phyloP scores from a whole-genome alignment of 1,139 yeast species.

The Kodamaea sp. region DNA sequence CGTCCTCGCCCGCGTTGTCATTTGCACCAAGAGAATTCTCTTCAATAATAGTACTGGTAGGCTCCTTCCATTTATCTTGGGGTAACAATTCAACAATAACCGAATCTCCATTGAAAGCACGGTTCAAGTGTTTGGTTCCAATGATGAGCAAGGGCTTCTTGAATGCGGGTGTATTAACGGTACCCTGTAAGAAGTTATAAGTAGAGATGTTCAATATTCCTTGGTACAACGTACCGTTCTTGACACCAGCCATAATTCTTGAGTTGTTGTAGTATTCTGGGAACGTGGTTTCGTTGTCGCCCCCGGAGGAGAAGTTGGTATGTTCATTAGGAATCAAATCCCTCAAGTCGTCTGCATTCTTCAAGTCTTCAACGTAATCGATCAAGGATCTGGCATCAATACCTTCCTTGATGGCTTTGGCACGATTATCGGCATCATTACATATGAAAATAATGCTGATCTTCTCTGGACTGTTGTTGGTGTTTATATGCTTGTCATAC shows the following conservation, averaged over 20 bases:
- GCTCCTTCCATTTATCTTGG: constrained; percentile 83
- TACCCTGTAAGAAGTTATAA: constrained; percentile 87
- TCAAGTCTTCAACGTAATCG: constrained; percentile 69
- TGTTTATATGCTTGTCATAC: constrained; percentile 66
- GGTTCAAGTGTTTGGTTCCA: constrained; percentile 82
- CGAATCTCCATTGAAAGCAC: constrained; percentile 89
- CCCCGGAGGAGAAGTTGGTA: constrained; percentile 22
- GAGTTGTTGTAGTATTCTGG: constrained; percentile 81
- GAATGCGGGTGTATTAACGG: constrained; percentile 70
- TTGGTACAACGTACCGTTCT: constrained; percentile 83
- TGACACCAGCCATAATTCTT: constrained; percentile 86
- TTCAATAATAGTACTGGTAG: constrained; percentile 77
- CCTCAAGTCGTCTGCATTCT: constrained; percentile 73
- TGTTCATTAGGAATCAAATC: constrained; percentile 72
- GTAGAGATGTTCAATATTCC: constrained; percentile 80
- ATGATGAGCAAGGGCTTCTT: constrained; percentile 79
- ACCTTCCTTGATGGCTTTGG: constrained; percentile 56
- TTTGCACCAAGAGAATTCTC: constrained; percentile 66
- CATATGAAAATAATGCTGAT: constrained; percentile 68
- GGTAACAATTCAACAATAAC: constrained; percentile 92
- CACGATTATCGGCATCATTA: constrained; percentile 71
- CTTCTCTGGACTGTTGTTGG: constrained; percentile 35
- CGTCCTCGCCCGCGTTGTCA: constrained; percentile 60
- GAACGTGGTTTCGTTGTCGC: constrained; percentile 55
- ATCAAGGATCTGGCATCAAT: constrained; percentile 57